Conservation (phyloP, 768 basidiomycete genomes). For the Lactarius evosmus region DNA sequence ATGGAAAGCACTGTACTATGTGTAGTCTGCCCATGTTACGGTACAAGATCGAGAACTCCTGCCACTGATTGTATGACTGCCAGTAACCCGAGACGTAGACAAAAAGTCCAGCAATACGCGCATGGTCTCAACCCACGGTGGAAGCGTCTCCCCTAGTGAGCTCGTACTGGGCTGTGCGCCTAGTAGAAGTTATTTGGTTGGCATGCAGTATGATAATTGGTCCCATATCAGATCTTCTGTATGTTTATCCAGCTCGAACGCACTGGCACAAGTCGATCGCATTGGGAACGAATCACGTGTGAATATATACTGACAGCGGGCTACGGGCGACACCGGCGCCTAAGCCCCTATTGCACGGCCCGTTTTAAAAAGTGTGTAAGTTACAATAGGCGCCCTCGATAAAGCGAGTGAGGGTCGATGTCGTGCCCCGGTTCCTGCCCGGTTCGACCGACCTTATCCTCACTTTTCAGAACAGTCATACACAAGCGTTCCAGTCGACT, state of each 20-base stretch:
- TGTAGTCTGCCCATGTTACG: not conserved
- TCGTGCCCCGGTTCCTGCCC: not conserved
- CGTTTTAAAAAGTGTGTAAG: not conserved
- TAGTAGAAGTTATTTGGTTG: not conserved
- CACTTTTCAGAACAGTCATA: not conserved
- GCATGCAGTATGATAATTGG: not conserved
- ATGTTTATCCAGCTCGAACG: not conserved
- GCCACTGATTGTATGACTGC: not conserved
- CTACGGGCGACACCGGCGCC: not conserved
- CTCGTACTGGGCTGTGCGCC: not conserved
- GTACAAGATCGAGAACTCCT: not conserved
- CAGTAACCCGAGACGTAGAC: too few relatives aligned
- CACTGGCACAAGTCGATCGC: too few relatives aligned
- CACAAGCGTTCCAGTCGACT: not conserved
- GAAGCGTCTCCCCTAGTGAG: not conserved
- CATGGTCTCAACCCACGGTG: not conserved
- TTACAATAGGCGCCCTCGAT: not conserved
- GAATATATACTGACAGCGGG: not conserved
- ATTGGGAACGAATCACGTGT: not conserved
- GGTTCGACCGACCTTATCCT: not conserved
- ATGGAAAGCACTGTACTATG: too few relatives aligned
- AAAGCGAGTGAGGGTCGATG: not conserved
- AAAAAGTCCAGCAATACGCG: not conserved
- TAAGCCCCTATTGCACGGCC: not conserved
- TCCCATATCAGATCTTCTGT: too few relatives aligned